These are phyloP conservation scores for Solanum paucissectum DNA, from an alignment of 257 asterid species.

Conservation along the genomic window DNA sequence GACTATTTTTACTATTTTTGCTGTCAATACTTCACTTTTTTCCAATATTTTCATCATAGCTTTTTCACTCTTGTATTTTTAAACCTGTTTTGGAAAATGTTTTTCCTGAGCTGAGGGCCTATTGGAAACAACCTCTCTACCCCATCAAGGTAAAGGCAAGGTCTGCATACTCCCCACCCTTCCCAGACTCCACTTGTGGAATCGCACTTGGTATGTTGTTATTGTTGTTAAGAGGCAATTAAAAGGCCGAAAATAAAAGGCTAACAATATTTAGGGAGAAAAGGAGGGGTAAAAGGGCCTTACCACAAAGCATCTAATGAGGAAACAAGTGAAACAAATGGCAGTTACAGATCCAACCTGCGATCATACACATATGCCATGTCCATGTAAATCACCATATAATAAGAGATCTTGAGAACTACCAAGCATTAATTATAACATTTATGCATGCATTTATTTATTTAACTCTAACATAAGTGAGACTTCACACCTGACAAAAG, in stretches of 20 bases:
- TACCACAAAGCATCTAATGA: slow-evolving; percentile 83
- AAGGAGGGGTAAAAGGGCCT: slow-evolving; percentile 6
- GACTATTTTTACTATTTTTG: neutral
- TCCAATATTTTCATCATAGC: neutral
- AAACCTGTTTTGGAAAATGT: neutral
- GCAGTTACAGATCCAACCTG: slow-evolving; percentile 98
- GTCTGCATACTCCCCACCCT: neutral
- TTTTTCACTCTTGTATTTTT: neutral
- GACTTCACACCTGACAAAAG: neutral
- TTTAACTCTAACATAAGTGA: neutral
- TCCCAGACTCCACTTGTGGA: neutral
- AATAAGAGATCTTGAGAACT: neutral
- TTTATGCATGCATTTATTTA: neutral
- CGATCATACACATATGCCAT: neutral
- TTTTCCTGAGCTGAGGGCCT: neutral
- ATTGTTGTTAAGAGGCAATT: neutral
- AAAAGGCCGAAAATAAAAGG: neutral
- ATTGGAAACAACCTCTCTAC: neutral
- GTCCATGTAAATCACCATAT: too few species aligned
- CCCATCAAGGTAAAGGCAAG: neutral
- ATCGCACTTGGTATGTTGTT: neutral
- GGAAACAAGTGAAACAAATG: slow-evolving; percentile 84
- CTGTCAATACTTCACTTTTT: neutral
- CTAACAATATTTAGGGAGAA: neutral
- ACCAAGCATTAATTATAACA: neutral